Evolutionary conservation across 73 alveolate species (phyloP), one percentile per base, ranked within the genome.

Genomic region (Paraurostyla sp.): DNA sequence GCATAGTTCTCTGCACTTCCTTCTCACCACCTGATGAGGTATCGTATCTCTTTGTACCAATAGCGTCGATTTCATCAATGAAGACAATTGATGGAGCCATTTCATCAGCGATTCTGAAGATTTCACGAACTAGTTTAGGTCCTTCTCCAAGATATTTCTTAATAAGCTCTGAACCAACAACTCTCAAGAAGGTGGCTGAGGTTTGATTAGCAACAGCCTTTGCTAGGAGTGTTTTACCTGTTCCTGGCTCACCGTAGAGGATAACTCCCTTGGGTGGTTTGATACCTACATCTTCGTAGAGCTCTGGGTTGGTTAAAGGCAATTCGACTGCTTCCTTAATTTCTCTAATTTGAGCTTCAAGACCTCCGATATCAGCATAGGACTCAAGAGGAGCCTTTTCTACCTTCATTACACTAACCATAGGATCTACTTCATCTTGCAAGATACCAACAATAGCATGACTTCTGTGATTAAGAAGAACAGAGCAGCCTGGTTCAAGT

Each of bases 121-220:
- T 93, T 88, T 98, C 99, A 68, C 96, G 96, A 78, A 94, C 99
- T 80, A 97, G 93, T 93, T 95, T 96, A 15, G 98, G 98, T 13
- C 99, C 99, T 71, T 98, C 99, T 75, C 99, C 99, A 18, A 97
- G 91, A 87, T 98, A 98, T 93, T 98, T 98, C 93, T 98, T 98
- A 41, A 98, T 97, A 71, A 98, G 94, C 89, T 98, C 99, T 15
- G 99, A 94, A 22, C 99, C 99, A 38, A 97, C 99, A 40, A 98
- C 99, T 91, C 99, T 97, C 80, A 98, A 92, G 93, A 98, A 98
- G 22, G 99, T 97, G 22, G 99, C 99, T 42, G 99, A 96, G 0
- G 99, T 98, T 91, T 98, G 99, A 80, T 97, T 97, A 6, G 99
- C 99, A 0, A 98, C 99, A 0, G 99, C 99, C 93, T 98, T 98